These are phyloP conservation scores for Exserohilum turcica DNA, from an alignment of 2,329 filamentous ascomycete species.

Conservation along the genomic window DNA sequence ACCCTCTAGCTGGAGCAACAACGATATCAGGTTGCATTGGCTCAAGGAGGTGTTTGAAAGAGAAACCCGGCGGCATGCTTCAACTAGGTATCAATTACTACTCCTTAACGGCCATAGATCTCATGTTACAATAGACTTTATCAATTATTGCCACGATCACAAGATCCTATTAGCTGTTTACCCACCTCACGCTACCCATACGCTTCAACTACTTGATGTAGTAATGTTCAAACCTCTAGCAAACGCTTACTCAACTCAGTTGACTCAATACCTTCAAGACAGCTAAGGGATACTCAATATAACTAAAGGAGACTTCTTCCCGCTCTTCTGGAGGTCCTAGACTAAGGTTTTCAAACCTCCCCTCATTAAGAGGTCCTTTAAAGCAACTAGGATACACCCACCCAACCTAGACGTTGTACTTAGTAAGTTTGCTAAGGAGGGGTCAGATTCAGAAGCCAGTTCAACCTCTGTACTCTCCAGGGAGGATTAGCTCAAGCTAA, in stretches of 20 bases:
- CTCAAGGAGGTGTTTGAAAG: slow-evolving; percentile 21
- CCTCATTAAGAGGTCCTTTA: too few species aligned
- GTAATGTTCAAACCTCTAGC: neutral
- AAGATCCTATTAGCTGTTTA: slow-evolving; percentile 1
- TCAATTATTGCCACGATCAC: neutral
- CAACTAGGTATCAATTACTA: neutral
- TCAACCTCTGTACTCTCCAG: neutral
- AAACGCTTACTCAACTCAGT: neutral
- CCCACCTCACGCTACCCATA: slow-evolving; percentile 2
- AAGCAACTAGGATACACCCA: neutral
- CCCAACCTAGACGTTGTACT: too few species aligned
- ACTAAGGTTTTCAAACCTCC: too few species aligned
- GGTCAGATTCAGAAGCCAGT: neutral
- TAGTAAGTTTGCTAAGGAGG: too few species aligned
- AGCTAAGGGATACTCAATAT: neutral
- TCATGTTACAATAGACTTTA: slow-evolving; percentile 2
- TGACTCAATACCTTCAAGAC: neutral
- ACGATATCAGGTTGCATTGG: slow-evolving; percentile 16
- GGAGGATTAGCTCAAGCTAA: neutral
- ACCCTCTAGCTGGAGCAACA: slow-evolving; percentile 13
- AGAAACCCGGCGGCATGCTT: neutral
- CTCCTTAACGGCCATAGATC: slow-evolving; percentile 12
- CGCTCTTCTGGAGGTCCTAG: too few species aligned
- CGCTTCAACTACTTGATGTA: slow-evolving; percentile 8
- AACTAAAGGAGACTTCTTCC: too few species aligned